Evolutionary conservation across 2,329 filamentous ascomycete species (phyloP).

Genomic region (Ramularia collo-cygni): DNA sequence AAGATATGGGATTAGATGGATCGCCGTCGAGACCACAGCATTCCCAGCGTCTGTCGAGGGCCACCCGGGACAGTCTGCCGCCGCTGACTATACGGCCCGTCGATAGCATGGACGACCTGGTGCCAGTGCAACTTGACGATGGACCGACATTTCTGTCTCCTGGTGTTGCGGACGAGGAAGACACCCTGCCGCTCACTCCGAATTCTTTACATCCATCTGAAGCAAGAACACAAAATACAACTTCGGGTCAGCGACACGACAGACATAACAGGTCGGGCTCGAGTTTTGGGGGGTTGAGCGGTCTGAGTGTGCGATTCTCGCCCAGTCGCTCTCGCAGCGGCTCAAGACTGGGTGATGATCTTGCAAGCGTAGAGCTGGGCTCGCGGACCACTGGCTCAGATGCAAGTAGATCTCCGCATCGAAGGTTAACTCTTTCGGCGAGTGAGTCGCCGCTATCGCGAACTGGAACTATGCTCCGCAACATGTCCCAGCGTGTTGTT

Average conservation of each 20-base stretch:
- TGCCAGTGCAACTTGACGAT: conserved; percentile 45
- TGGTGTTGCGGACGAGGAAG: conserved; percentile 40
- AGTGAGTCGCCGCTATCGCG: conserved; percentile 42
- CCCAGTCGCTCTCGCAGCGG: conserved; percentile 32
- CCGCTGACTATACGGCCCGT: conserved; percentile 22
- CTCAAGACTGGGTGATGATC: conserved; percentile 55
- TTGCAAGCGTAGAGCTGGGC: conserved; percentile 54
- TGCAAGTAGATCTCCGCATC: conserved; percentile 47
- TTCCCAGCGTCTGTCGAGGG: conserved; percentile 10
- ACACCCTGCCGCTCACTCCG: conserved; percentile 56
- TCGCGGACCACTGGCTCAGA: conserved; percentile 32
- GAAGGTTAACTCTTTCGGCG: conserved; percentile 42
- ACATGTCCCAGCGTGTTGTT: conserved; percentile 95
- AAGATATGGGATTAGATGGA: conserved; percentile 6
- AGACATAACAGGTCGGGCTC: conserved; percentile 26
- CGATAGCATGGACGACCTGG: conserved; percentile 23
- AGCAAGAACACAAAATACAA: conserved; percentile 36
- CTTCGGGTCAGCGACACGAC: conserved; percentile 40
- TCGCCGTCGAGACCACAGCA: conserved; percentile 7
- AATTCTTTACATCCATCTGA: conserved; percentile 50
- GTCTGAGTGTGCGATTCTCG: conserved; percentile 49
- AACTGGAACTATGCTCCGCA: conserved; percentile 47
- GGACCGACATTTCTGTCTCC: conserved; percentile 50
- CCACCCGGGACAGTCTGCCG: conserved; percentile 22
- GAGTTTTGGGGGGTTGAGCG: conserved; percentile 17